Base-by-base conservation (phyloP, 225 moss, liverwort and hornwort species). In the Rhytidiadelphus loreus region DNA sequence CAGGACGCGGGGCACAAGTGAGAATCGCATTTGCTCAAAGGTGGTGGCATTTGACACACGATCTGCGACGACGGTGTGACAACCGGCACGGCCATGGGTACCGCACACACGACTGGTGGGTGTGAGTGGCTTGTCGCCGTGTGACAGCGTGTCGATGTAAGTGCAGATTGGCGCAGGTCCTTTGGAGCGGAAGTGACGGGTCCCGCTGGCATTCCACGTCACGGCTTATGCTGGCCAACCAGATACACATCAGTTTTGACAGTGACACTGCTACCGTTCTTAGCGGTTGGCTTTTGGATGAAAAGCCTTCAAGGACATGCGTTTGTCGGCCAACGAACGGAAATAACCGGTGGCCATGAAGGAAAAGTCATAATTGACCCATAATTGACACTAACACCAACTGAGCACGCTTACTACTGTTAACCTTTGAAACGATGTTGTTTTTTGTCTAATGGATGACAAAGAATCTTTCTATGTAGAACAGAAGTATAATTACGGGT, bases 1-100 rank as follows among this genome's bases (percentile, higher is more conserved):
- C 35, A 21, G 53, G 65, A 63, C 78, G 76, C 22, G 56, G 16
- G 65, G 43, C 65, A 52, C 79, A 86, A 87, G 11, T 23, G 76
- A 43, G 43, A 12, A 48, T 77, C 78, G 62, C 57, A 16, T 28
- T 86, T 62, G 83, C 68, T 43, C 43, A 39, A 61, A 68, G 87
- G 66, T 48, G 87, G 66, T 48, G 86, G 81, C 44, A n/a, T n/a
- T n/a, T n/a, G n/a, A n/a, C n/a, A n/a, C n/a, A 83, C 28, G 46
- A 23, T 16, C 60, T 41, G 63, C 26, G 61, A 72, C 48, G 80
- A 64, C 16, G 56, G 88, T 26, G 75, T 55, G 86, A 84, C 86
- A 84, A 66, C 62, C 61, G 84, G 88, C 90, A 90, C 76, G 86
- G 90, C 41, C 68, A 83, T 87, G 65, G 86, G 86, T 7, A 65